Conservation (phyloP, 1,139 yeast species). For the Kurtzmaniella natalensis region DNA sequence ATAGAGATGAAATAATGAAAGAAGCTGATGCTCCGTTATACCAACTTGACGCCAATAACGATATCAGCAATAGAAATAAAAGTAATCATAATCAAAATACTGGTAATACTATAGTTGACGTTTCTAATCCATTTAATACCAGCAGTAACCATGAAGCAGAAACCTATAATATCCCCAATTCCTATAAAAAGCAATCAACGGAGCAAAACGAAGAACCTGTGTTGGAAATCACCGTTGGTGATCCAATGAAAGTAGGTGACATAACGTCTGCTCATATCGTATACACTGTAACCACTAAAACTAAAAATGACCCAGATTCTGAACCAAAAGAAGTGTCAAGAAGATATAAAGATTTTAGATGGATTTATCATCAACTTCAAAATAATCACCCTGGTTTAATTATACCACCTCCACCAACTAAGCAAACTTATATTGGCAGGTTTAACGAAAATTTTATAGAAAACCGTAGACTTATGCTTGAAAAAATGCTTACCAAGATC, state of each 20-base stretch:
- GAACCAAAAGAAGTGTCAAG: constrained; percentile 54
- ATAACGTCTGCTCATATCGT: constrained; percentile 85
- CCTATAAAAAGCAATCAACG: not conserved
- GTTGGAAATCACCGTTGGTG: constrained; percentile 68
- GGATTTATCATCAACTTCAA: constrained; percentile 89
- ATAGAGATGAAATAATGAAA: constrained; percentile 20
- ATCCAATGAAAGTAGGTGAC: constrained; percentile 91
- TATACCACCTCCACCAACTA: constrained; percentile 96
- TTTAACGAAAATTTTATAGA: constrained; percentile 87
- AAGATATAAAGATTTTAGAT: constrained; percentile 75
- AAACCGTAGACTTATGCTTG: constrained; percentile 79
- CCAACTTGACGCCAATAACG: constrained; percentile 19
- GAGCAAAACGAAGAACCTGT: too few species aligned
- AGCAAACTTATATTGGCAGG: constrained; percentile 82
- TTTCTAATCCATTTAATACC: too few species aligned
- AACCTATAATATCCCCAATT: not conserved
- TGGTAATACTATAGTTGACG: constrained; percentile 7
- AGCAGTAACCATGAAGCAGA: not conserved
- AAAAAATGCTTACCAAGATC: constrained; percentile 76
- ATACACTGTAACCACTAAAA: constrained; percentile 65
- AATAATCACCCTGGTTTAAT: constrained; percentile 85
- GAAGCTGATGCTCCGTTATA: constrained; percentile 52
- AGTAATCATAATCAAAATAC: constrained; percentile 9
- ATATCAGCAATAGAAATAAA: constrained; percentile 13
- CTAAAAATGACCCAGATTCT: constrained; percentile 26